A percentile compares a stretch with the other conserved stretches of the same genome.
Conservation (phyloP, 805 yeast species). For the Wickerhamiella sergipiensis region DNA sequence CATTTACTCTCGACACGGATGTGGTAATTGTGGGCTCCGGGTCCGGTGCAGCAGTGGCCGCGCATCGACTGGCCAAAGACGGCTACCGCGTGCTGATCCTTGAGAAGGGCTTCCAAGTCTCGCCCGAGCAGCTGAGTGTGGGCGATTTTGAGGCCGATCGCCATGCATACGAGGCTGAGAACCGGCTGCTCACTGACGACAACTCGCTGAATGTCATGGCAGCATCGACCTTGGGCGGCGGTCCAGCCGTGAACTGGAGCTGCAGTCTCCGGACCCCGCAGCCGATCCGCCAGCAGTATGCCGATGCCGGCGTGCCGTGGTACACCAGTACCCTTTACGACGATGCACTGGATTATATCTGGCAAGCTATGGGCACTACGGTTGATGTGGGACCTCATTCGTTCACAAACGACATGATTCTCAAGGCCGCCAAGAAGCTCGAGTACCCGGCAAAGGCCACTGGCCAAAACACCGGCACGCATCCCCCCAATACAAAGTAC, state of each 20-base stretch:
- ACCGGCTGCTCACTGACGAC: conserved; percentile 26
- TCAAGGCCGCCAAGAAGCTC: conserved; percentile 33
- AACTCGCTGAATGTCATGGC: conserved; percentile 31
- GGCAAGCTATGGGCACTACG: conserved; percentile 36
- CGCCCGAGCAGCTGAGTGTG: conserved; percentile 26
- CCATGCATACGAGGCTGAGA: conserved; percentile 30
- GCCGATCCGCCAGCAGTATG: conserved; percentile 40
- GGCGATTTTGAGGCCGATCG: conserved; percentile 28
- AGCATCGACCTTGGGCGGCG: conserved; percentile 45
- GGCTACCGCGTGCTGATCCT: conserved; percentile 34
- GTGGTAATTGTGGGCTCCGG: conserved; percentile 41
- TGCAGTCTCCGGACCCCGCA: conserved; percentile 38
- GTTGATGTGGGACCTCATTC: conserved; percentile 31
- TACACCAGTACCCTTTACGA: conserved; percentile 33
- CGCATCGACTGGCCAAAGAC: conserved; percentile 30
- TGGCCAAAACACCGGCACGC: conserved; percentile 34
- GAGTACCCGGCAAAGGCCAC: conserved; percentile 31
- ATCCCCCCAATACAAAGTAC: conserved; percentile 33
- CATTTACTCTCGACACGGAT: conserved; percentile 19
- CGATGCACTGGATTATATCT: conserved; percentile 33
- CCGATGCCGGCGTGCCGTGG: conserved; percentile 33
- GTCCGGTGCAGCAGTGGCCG: conserved; percentile 40
- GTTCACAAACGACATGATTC: conserved; percentile 29
- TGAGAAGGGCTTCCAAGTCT: conserved; percentile 37
- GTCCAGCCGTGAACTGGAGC: conserved; percentile 45